Conservation (phyloP, 2,329 filamentous ascomycete species). For the Fusarium oxysporum region DNA sequence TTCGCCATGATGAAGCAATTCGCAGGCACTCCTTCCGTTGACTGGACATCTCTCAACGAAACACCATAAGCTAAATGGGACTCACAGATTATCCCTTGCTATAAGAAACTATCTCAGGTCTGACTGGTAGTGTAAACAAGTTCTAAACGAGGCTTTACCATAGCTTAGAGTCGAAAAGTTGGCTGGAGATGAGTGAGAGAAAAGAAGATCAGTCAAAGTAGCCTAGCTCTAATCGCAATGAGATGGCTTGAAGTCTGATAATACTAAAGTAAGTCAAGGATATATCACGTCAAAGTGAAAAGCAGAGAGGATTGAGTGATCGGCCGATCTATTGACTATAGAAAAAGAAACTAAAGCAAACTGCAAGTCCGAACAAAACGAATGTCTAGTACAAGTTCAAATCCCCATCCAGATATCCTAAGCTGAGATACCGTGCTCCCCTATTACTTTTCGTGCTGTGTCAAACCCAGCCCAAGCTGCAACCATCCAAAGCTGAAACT, state of each 20-base stretch:
- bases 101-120: rapidly evolving
- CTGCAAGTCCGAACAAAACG: background rate
- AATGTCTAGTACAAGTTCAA: background rate
- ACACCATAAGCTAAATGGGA: rapidly evolving
- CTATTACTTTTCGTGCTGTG: background rate
- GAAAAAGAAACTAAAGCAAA: background rate
- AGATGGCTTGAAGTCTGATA: no score
- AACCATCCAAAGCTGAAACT: no score
- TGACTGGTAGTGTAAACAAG: background rate
- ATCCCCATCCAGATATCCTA: background rate
- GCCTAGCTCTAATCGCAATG: background rate
- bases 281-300: rapidly evolving
- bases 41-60: rapidly evolving
- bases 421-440: background rate
- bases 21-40: rapidly evolving
- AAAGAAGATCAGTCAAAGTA: rapidly evolving
- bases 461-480: no score
- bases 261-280: background rate
- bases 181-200: background rate
- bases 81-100: rapidly evolving
- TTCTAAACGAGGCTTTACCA: rapidly evolving
- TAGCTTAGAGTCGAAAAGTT: rapidly evolving
- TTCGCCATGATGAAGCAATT: background rate
- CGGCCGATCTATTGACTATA: slow-evolving; percentile 20
- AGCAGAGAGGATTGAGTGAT: background rate